Base-by-base conservation (phyloP, 2,329 filamentous ascomycete species). In the Fusarium dimerum region DNA sequence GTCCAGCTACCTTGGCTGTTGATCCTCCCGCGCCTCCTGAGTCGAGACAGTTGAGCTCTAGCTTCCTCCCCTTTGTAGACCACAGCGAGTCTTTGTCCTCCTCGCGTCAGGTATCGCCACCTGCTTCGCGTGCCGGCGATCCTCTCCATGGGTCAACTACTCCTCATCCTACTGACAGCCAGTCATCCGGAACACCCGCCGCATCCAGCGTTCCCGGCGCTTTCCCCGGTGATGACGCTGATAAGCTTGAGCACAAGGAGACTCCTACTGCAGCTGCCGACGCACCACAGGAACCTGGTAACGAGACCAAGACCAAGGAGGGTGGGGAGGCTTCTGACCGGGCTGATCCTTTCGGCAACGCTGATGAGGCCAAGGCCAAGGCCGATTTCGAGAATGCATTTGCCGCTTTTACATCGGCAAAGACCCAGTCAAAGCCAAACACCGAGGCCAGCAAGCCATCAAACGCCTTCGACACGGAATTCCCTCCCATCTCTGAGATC, bases 401-500 rank as follows among this genome's bases (percentile, higher is more conserved):
- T 75, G 89, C 88, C 41, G 87, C 86, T 51, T 93, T 94, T 63
- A 78, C 78, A 48, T 78, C 74, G 44, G 73, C 78, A 44, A 82
- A 81, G 63, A 71, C 68, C 45, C 78, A 77, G 55, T 76, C 75
- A 48, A 78, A 76, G 52, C 57, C 70, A 6, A 56, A 66, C 7
- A 71, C 72, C 16, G 76, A 76, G 13, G 66, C 71, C n/a, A 67
- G 71, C 38, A 80, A 80, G 55, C 66, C 74, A 2, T 75, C 76
- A 17, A 69, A 80, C 3, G 76, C 73, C 49, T 88, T 90, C 63
- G 81, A 86, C 66, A 80, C 84, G 18, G 94, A 97, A 68, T 97
- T 97, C 67, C 94, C 94, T 32, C 94, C 93, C 1, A 96, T 97
- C 54, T 86, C 88, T n/a, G 90, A 93, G 68, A 75, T 97, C 52